Evolutionary conservation across 768 basidiomycete genomes (phyloP).

Genomic region (Boletus coccyginus): DNA sequence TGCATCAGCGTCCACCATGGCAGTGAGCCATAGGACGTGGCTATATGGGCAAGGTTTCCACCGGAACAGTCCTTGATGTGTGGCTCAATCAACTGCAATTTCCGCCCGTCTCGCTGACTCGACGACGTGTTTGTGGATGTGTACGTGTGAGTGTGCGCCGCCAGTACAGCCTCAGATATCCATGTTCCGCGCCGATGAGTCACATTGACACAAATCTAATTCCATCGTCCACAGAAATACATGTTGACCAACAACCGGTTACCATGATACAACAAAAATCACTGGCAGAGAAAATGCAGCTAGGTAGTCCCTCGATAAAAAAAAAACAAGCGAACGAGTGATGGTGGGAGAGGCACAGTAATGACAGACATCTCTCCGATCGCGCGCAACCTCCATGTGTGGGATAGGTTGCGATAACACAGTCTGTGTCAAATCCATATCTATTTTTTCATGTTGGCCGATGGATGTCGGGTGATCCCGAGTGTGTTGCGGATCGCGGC

Average conservation of each 20-base stretch:
- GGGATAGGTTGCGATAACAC: constrained; percentile 12
- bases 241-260: not conserved
- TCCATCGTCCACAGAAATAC: not conserved
- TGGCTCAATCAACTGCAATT: not conserved
- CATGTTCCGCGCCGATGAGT: not conserved
- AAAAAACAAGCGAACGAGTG: constrained; percentile 6
- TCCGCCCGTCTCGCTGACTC: not conserved
- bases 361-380: constrained; percentile 12
- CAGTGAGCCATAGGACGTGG: not conserved
- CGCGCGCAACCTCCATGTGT: constrained; percentile 1
- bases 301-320: constrained; percentile 5
- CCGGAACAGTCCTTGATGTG: not conserved
- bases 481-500: constrained; percentile 1
- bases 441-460: constrained; percentile 15
- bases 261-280: constrained; percentile 14
- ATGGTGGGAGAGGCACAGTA: not conserved
- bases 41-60: not conserved
- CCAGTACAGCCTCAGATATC: not conserved
- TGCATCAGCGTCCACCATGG: not conserved
- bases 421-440: constrained; percentile 24
- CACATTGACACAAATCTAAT: not conserved
- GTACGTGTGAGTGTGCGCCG: not conserved
- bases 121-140: constrained; percentile 6
- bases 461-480: constrained; percentile 2
- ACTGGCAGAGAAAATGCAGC: constrained; percentile 2